Percentiles rank a stretch among this genome's conserved stretches.
Evolutionary conservation across 139 green algal genomes (phyloP).

Genomic region (Chlorella vulgaris): DNA sequence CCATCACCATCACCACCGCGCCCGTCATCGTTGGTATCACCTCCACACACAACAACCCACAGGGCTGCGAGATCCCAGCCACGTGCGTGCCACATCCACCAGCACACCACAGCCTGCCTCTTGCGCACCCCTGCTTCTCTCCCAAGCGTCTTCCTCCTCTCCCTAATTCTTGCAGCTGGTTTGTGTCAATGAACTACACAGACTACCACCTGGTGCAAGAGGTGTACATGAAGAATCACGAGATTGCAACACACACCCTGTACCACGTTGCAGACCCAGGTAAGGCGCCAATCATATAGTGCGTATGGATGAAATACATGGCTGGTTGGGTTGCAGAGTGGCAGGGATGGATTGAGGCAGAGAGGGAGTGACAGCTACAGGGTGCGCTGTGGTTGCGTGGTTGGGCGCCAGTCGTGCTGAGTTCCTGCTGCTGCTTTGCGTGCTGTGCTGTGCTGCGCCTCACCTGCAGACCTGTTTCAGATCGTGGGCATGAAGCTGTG

Average conservation of each 20-base stretch:
- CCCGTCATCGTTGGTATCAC: conserved; percentile 36
- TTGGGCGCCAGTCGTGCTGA: not conserved
- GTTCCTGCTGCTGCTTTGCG: not conserved
- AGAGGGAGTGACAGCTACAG: too few relatives aligned
- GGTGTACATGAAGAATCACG: conserved; percentile 30
- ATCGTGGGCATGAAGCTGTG: conserved; percentile 43
- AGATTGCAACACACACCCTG: conserved; percentile 36
- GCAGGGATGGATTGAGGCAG: too few relatives aligned
- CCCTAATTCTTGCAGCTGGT: conserved; percentile 25
- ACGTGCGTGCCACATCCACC: conserved; percentile 19
- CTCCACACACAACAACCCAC: conserved; percentile 16
- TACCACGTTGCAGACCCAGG: conserved; percentile 30
- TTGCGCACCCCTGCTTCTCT: not conserved
- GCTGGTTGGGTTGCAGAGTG: too few relatives aligned
- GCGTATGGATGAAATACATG: too few relatives aligned
- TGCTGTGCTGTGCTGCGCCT: not conserved
- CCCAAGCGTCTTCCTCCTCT: not conserved
- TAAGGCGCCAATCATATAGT: too few relatives aligned
- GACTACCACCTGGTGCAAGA: conserved; percentile 35
- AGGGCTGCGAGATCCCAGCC: conserved; percentile 31
- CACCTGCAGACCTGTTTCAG: conserved; percentile 30
- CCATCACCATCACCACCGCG: conserved; percentile 25
- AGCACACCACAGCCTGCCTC: too few relatives aligned
- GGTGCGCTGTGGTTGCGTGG: not conserved
- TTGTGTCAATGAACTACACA: conserved; percentile 32